Conservation (phyloP, 495 filamentous ascomycete genomes). For the Neurospora terricola region DNA sequence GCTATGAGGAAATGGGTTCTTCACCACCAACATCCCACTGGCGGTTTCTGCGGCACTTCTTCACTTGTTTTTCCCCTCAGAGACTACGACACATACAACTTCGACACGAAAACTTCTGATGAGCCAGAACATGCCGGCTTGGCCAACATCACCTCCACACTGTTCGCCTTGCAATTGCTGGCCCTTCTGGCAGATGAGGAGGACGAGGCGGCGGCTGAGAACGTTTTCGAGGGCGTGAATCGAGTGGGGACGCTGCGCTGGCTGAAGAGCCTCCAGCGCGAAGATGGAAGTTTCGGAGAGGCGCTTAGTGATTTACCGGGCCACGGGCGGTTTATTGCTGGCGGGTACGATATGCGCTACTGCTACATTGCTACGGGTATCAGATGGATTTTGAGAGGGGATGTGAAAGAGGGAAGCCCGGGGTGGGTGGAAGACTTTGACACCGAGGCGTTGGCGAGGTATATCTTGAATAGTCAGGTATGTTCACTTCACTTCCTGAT, state of each 20-base stretch:
- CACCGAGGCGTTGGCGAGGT: slow-evolving; percentile 54
- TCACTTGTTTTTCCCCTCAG: slow-evolving; percentile 29
- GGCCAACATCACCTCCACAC: slow-evolving; percentile 75
- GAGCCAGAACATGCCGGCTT: slow-evolving; percentile 56
- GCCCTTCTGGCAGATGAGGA: slow-evolving; percentile 67
- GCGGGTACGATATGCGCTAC: slow-evolving; percentile 75
- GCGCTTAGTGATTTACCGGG: slow-evolving; percentile 42
- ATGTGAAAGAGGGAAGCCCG: slow-evolving; percentile 38
- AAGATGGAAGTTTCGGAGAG: slow-evolving; percentile 89
- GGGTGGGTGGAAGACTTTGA: slow-evolving; percentile 61
- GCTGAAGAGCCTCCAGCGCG: slow-evolving; percentile 67
- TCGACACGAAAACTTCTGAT: slow-evolving; percentile 4
- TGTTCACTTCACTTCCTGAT: not conserved
- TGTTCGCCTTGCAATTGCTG: slow-evolving; percentile 72
- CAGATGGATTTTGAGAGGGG: slow-evolving; percentile 70
- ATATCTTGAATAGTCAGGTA: slow-evolving; percentile 49
- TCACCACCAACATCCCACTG: slow-evolving; percentile 71
- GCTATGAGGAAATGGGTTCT: slow-evolving; percentile 42
- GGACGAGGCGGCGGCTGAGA: slow-evolving; percentile 17
- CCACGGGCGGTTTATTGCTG: slow-evolving; percentile 48
- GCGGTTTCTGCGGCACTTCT: slow-evolving; percentile 69
- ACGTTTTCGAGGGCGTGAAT: slow-evolving; percentile 45
- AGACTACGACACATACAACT: slow-evolving; percentile 26
- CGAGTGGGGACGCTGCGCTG: slow-evolving; percentile 58
- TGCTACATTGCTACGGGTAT: slow-evolving; percentile 74